These are phyloP conservation scores for Gymnopilus junonius DNA, from an alignment of 768 basidiomycete species.

Conservation along the genomic window DNA sequence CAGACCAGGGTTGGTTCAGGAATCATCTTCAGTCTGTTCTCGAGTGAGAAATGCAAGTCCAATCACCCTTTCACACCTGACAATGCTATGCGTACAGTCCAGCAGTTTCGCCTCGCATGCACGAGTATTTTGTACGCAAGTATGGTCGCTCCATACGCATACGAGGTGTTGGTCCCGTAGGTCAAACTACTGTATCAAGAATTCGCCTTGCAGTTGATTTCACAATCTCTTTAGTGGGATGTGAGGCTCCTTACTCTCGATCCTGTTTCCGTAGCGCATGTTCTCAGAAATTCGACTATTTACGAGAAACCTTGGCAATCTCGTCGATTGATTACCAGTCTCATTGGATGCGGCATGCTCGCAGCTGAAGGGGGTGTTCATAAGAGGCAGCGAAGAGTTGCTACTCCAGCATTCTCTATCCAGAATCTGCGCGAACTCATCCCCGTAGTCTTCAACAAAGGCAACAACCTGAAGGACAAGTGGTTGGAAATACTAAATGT, in stretches of 20 bases:
- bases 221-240: constrained; percentile 58
- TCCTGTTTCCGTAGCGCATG: constrained; percentile 71
- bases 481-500: constrained; percentile 55
- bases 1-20: constrained; percentile 48
- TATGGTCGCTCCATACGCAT: constrained; percentile 77
- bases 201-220: not conserved
- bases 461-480: constrained; percentile 59
- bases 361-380: constrained; percentile 80
- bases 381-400: constrained; percentile 79
- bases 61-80: not conserved
- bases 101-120: constrained; percentile 52
- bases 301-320: constrained; percentile 90
- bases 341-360: constrained; percentile 86
- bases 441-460: constrained; percentile 75
- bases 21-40: constrained; percentile 60
- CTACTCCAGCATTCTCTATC: constrained; percentile 78
- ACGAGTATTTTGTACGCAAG: constrained; percentile 55
- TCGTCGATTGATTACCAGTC: constrained; percentile 68
- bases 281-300: constrained; percentile 70
- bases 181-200: constrained; percentile 33
- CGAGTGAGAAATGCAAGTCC: constrained; percentile 46
- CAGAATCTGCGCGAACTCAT: constrained; percentile 75
- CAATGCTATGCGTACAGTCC: constrained; percentile 41
- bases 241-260: constrained; percentile 82
- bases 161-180: constrained; percentile 68